Base-by-base conservation (phyloP, 1,139 yeast genomes). In the Debaryomyces singareniensis region DNA sequence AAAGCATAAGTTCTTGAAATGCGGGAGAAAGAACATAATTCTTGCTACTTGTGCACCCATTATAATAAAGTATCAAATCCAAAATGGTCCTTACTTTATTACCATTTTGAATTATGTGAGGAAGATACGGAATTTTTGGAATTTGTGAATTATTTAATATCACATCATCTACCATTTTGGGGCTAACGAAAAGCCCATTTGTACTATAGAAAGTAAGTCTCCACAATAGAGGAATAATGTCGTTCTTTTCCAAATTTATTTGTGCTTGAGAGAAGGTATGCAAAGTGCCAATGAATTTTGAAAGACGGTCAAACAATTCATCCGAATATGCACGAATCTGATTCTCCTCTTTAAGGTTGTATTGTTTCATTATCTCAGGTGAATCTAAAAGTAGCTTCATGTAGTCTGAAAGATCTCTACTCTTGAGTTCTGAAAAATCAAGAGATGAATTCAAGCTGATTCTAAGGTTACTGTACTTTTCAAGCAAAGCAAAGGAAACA, bases 191-290 rank as follows among this genome's bases (percentile, higher is more conserved):
- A 4, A 32, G 22, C 1, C 37, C 30, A 4, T 30, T 27, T 9
- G 11, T 11, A 9, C 42, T 44, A 5, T 44, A 36, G 16, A 43
- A 43, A 1, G 60, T 39, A 23, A 66, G 37, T 30, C 58, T 49
- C 62, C 68, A 59, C 10, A 67, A 45, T 15, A 67, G 44, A 0
- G 66, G 63, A 9, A 61, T 43, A 24, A 63, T 51, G 27, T 53
- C 55, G 1, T 56, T 54, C 14, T 48, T 37, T 11, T 55, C 43
- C 23, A 63, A 36, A 14, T 54, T 44, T 20, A 61, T 40, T 20
- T 33, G 28, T 11, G 54, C 50, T 10, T 39, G 38, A 1, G 60
- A 47, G 32, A 62, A 65, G 15, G 43, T 32, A 32, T 53, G 48
- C 6, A 64, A 28, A 1, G 42, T 42, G 12, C 49, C 34, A 9